Percentiles rank a stretch among this genome's conserved stretches.
phyloP scores from a whole-genome alignment of 768 basidiomycete genomes.

The Pulveroboletus ravenelii region DNA sequence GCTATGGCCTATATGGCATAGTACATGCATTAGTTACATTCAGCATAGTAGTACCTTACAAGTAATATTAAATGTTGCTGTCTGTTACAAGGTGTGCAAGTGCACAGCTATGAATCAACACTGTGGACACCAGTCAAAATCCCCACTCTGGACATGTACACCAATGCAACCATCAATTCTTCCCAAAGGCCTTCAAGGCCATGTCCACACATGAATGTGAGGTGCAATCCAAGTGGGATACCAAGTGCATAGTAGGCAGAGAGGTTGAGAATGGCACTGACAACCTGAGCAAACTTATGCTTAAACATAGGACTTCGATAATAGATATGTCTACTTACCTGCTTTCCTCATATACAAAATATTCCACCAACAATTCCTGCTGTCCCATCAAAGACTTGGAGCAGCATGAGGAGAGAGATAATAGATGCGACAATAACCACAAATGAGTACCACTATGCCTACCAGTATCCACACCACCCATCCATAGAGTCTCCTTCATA shows the following conservation, averaged over 20 bases:
- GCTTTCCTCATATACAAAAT: slow-evolving; percentile 78
- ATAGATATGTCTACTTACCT: slow-evolving; percentile 34
- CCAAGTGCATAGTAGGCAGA: slow-evolving; percentile 80
- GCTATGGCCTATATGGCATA: no score
- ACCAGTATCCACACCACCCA: no score
- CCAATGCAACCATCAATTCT: slow-evolving; percentile 66
- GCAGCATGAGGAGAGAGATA: slow-evolving; percentile 69
- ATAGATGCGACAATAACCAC: slow-evolving; percentile 67
- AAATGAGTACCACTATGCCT: no score
- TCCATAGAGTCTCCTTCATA: no score
- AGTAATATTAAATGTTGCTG: no score
- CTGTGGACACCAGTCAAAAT: slow-evolving; percentile 44
- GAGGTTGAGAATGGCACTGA: slow-evolving; percentile 59
- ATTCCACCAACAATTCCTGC: slow-evolving; percentile 68
- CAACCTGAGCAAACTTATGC: slow-evolving; percentile 38
- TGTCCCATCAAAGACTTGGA: slow-evolving; percentile 83
- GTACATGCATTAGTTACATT: no score
- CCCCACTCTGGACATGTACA: slow-evolving; percentile 57
- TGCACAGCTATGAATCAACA: no score
- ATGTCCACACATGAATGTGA: slow-evolving; percentile 57
- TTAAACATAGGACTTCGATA: background rate
- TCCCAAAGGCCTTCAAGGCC: slow-evolving; percentile 79
- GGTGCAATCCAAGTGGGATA: slow-evolving; percentile 77
- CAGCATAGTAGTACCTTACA: no score
- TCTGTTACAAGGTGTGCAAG: no score